phyloP scores from a whole-genome alignment of 768 basidiomycete species.

The Suillus variegatus region DNA sequence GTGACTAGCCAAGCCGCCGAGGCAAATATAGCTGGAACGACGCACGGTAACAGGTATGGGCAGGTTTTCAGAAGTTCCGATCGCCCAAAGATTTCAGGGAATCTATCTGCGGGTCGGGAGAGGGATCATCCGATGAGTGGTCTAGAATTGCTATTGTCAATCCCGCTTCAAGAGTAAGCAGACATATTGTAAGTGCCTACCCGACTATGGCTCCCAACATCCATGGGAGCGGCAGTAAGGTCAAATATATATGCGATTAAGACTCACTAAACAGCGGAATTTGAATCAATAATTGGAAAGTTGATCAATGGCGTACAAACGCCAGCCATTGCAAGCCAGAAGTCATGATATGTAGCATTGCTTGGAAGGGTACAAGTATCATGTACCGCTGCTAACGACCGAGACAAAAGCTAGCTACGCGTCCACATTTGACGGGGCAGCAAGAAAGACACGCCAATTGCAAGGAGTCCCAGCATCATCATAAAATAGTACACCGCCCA shows the following conservation, averaged over 20 bases:
- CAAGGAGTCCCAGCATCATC: constrained; percentile 3
- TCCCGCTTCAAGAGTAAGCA: background rate
- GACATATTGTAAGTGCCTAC: constrained; percentile 17
- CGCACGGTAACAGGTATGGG: constrained; percentile 49
- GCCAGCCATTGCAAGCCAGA: background rate
- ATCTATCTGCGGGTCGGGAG: constrained; percentile 54
- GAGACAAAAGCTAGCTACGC: background rate
- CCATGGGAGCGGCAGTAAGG: constrained; percentile 30
- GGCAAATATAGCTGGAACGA: constrained; percentile 31
- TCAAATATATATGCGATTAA: background rate
- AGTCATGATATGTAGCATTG: background rate
- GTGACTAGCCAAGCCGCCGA: constrained; percentile 23
- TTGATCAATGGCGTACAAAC: background rate
- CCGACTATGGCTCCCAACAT: constrained; percentile 34
- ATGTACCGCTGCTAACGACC: background rate
- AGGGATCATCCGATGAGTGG: constrained; percentile 63
- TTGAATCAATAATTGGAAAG: background rate
- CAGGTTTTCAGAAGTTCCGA: constrained; percentile 50
- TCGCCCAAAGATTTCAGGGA: constrained; percentile 45
- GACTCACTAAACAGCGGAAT: background rate
- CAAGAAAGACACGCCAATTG: background rate
- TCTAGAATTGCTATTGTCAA: constrained; percentile 27
- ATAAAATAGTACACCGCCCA: constrained; percentile 13
- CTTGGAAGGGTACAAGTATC: background rate
- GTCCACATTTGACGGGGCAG: constrained; percentile 12